These are phyloP conservation scores for Blastocystis sp. DNA, from an alignment of 352 stramenopile species.

Conservation along the genomic window DNA sequence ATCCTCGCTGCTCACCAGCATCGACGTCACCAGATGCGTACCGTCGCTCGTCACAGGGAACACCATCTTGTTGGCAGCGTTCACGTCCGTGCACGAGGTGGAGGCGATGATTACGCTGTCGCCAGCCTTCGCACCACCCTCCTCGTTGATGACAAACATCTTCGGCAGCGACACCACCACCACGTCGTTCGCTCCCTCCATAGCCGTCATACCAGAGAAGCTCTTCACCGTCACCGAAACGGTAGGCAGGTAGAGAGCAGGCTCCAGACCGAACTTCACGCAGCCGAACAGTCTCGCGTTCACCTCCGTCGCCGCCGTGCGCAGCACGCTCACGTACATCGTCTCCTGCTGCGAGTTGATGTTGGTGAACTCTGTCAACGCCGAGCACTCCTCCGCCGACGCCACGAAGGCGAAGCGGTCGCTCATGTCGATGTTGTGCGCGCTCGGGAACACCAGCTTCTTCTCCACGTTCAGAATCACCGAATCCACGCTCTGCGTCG, in stretches of 20 bases:
- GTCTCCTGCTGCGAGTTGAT: not conserved
- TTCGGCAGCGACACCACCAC: conserved; percentile 31
- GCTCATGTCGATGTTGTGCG: not conserved
- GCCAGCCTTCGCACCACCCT: not conserved
- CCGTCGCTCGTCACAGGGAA: conserved; percentile 37
- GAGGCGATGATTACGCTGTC: conserved; percentile 17
- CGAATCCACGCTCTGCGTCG: conserved; percentile 15
- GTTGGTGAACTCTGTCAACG: not conserved
- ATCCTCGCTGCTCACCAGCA: not conserved
- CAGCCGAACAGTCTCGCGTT: conserved; percentile 5
- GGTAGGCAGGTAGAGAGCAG: not conserved
- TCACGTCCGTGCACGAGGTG: conserved; percentile 10
- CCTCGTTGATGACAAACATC: not conserved
- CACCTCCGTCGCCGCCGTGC: not conserved
- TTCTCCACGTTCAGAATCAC: conserved; percentile 52
- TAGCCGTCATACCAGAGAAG: conserved; percentile 3
- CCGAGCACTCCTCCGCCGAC: not conserved
- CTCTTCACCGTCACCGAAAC: conserved; percentile 11
- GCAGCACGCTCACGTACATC: conserved; percentile 42
- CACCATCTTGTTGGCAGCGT: conserved; percentile 9
- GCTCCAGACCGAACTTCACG: conserved; percentile 35
- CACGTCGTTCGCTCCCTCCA: not conserved
- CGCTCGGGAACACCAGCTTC: conserved; percentile 46
- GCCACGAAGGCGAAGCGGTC: conserved; percentile 36
- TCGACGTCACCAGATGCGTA: not conserved